phyloP scores from a whole-genome alignment of 2,329 filamentous ascomycete genomes.

The Blumeriella jaapii region DNA sequence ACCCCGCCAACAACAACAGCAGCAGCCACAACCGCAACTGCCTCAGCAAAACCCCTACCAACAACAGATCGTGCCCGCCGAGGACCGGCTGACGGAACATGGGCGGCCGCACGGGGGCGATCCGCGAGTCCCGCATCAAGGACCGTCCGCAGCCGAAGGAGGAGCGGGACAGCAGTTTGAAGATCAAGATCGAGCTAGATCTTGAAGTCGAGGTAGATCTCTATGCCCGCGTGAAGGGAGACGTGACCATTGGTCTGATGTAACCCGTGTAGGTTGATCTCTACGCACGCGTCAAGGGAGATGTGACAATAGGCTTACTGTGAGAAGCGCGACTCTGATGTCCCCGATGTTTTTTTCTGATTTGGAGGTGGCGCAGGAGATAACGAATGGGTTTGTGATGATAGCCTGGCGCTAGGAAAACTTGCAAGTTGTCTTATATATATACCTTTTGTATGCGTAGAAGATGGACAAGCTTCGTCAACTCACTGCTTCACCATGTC shows the following conservation, averaged over 20 bases:
- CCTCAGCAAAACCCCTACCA: slow-evolving; percentile 23
- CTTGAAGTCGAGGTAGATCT: slow-evolving; percentile 31
- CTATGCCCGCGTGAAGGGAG: slow-evolving; percentile 29
- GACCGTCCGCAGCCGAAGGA: slow-evolving; percentile 28
- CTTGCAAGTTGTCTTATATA: too few relatives aligned
- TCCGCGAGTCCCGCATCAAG: slow-evolving; percentile 29
- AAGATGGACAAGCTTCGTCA: too few relatives aligned
- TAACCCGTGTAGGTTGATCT: slow-evolving; percentile 24
- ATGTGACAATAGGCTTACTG: slow-evolving; percentile 30
- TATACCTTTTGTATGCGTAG: too few relatives aligned
- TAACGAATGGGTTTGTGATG: not conserved
- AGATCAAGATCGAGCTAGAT: slow-evolving; percentile 33
- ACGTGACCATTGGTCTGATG: slow-evolving; percentile 29
- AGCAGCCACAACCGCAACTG: slow-evolving; percentile 24
- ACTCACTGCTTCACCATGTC: too few relatives aligned
- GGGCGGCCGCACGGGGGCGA: slow-evolving; percentile 23
- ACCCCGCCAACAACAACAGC: slow-evolving; percentile 30
- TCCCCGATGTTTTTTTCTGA: not conserved
- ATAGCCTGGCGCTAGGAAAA: too few relatives aligned
- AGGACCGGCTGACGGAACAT: slow-evolving; percentile 20
- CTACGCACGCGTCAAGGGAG: slow-evolving; percentile 26
- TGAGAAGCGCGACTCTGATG: slow-evolving; percentile 13
- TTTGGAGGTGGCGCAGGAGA: not conserved
- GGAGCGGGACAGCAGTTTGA: slow-evolving; percentile 29
- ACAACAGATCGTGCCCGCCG: slow-evolving; percentile 13